These are phyloP conservation scores for Cyclotella choctawhatcheeana DNA, from an alignment of 108 stramenopile genomes.

Conservation along the genomic window DNA sequence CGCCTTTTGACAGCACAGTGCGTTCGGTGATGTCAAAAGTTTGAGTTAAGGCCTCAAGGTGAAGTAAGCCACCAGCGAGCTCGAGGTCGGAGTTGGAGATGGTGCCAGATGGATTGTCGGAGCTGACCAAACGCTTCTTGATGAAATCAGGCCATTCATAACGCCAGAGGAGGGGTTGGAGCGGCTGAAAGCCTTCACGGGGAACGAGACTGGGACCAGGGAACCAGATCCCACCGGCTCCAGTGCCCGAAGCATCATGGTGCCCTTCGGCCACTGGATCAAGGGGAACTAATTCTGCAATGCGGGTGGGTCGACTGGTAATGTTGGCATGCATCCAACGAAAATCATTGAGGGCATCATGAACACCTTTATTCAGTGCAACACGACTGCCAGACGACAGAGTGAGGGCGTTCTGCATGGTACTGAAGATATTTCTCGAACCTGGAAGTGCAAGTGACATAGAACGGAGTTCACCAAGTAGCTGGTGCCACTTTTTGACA, in stretches of 20 bases:
- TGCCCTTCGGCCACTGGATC: slow-evolving; percentile 30
- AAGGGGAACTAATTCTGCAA: slow-evolving; percentile 51
- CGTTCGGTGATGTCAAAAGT: background rate
- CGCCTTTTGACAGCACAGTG: slow-evolving; percentile 1
- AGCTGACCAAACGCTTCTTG: background rate
- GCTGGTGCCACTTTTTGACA: slow-evolving; percentile 9
- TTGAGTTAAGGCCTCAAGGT: background rate
- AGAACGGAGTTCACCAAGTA: slow-evolving; percentile 6
- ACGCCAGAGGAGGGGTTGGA: slow-evolving; percentile 14
- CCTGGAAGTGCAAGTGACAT: slow-evolving; percentile 1
- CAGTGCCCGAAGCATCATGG: slow-evolving; percentile 51
- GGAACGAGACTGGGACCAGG: slow-evolving; percentile 9
- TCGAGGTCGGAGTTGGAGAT: slow-evolving; percentile 31
- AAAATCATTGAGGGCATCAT: slow-evolving; percentile 37
- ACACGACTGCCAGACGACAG: background rate
- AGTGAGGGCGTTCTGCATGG: background rate
- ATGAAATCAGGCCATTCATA: slow-evolving; percentile 1
- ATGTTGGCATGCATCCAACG: slow-evolving; percentile 14
- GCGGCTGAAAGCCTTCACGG: background rate
- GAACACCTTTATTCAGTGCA: background rate
- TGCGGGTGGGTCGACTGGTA: slow-evolving; percentile 34
- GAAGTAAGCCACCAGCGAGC: slow-evolving; percentile 10
- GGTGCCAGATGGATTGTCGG: slow-evolving; percentile 20
- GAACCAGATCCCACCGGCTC: slow-evolving; percentile 51
- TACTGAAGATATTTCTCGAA: background rate